Percentiles rank a stretch among this genome's conserved stretches.
Conservation (phyloP, 805 yeast species). For the Metschnikowia matae region DNA sequence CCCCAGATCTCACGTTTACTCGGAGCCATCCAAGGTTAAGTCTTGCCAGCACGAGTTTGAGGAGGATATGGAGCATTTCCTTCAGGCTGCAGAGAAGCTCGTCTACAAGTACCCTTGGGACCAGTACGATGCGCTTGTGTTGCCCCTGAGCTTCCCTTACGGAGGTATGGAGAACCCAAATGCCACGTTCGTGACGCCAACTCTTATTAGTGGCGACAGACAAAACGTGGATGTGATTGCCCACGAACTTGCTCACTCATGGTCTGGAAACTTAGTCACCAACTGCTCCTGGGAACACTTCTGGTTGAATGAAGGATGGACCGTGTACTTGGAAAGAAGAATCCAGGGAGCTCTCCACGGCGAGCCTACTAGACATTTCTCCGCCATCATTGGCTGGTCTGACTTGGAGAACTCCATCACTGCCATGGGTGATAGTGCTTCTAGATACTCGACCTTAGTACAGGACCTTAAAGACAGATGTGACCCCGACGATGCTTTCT, state of each 20-base stretch:
- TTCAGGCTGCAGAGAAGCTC: conserved; percentile 69
- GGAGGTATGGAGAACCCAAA: conserved; percentile 97
- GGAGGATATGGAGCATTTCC: conserved; percentile 75
- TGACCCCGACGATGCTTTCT: conserved; percentile 89
- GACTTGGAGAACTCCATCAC: conserved; percentile 65
- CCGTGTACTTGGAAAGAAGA: conserved; percentile 85
- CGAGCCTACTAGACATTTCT: conserved; percentile 70
- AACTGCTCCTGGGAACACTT: conserved; percentile 91
- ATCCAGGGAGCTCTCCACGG: conserved; percentile 78
- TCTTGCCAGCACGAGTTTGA: conserved; percentile 77
- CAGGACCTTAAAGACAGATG: conserved; percentile 64
- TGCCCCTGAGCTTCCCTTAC: conserved; percentile 76
- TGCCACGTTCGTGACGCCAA: conserved; percentile 87
- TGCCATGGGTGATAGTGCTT: conserved; percentile 54
- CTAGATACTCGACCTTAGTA: conserved; percentile 57
- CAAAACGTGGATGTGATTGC: conserved; percentile 87
- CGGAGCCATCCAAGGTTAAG: conserved; percentile 66
- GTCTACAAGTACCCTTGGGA: conserved; percentile 83
- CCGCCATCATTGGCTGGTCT: conserved; percentile 86
- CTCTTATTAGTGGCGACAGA: conserved; percentile 78
- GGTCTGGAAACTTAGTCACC: conserved; percentile 90
- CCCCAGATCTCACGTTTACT: conserved; percentile 79
- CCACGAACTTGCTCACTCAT: conserved; percentile 88
- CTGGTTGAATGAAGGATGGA: conserved; percentile 96
- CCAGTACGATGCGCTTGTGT: conserved; percentile 72